phyloP scores from a whole-genome alignment of 306 rosid genomes.

The Prunus campanulata region DNA sequence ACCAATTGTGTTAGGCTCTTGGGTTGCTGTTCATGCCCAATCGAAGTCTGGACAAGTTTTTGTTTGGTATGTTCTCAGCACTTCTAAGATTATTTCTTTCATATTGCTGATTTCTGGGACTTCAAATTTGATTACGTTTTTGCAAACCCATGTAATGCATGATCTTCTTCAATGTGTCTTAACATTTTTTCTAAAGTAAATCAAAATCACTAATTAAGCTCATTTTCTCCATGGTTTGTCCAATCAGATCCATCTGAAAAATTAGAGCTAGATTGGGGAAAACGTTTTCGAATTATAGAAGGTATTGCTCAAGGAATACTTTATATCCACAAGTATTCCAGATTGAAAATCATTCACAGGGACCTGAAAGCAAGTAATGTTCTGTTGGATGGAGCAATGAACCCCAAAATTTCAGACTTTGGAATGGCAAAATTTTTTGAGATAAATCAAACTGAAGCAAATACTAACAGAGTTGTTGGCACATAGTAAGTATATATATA shows the following conservation, averaged over 20 bases:
- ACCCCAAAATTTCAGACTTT: conserved; percentile 25
- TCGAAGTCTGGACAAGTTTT: neutral
- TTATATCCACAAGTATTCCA: conserved; percentile 23
- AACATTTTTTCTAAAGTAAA: no score
- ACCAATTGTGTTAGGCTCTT: conserved; percentile 46
- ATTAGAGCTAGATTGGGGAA: conserved; percentile 20
- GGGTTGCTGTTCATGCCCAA: neutral
- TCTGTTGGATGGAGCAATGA: conserved; percentile 18
- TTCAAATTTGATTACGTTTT: neutral
- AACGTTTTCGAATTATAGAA: conserved; percentile 32
- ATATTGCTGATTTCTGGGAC: neutral
- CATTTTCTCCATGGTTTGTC: neutral
- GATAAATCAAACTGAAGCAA: neutral
- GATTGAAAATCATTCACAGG: conserved; percentile 4
- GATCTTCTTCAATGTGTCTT: no score
- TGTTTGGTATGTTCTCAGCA: neutral
- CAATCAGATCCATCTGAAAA: neutral
- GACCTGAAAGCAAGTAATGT: conserved; percentile 28
- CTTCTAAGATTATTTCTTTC: neutral
- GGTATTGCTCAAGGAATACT: conserved; percentile 16
- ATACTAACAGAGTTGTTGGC: neutral
- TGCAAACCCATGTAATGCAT: neutral
- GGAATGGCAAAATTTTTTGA: conserved; percentile 21
- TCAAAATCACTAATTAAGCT: no score
- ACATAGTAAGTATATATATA: no score